Percentiles rank a stretch among this genome's conserved stretches.
phyloP scores from a whole-genome alignment of 2,329 filamentous ascomycete species.

The Penicillium paneum region DNA sequence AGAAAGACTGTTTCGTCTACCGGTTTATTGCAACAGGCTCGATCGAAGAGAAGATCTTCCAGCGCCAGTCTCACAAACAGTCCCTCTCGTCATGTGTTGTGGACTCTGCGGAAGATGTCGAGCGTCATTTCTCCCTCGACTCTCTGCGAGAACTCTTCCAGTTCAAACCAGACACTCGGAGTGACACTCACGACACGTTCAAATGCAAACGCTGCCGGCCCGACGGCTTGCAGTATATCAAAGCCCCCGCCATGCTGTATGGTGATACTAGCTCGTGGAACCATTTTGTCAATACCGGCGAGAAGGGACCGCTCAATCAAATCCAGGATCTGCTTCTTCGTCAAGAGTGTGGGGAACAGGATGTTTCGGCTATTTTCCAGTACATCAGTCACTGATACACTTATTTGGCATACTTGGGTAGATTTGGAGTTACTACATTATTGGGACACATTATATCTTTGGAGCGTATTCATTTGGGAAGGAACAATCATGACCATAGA shows the following conservation, averaged over 20 bases:
- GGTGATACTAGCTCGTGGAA: constrained; percentile 99
- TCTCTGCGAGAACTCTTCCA: constrained; percentile 90
- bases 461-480: not conserved
- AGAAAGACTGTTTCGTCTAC: constrained; percentile 99
- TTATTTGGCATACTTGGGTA: not conserved
- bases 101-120: constrained; percentile 93
- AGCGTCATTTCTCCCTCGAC: constrained; percentile 91
- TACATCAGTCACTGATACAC: constrained; percentile 80
- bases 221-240: constrained; percentile 81
- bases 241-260: constrained; percentile 92
- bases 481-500: constrained; percentile 1
- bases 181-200: constrained; percentile 97
- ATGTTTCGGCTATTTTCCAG: constrained; percentile 94
- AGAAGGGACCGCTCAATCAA: constrained; percentile 62
- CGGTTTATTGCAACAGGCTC: constrained; percentile 98
- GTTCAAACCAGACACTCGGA: constrained; percentile 77
- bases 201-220: constrained; percentile 94
- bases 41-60: constrained; percentile 99
- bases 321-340: constrained; percentile 90
- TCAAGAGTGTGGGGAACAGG: constrained; percentile 74
- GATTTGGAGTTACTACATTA: not conserved
- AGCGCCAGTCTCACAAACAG: constrained; percentile 97
- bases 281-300: constrained; percentile 79
- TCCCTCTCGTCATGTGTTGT: constrained; percentile 94
- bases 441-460: not conserved